A percentile compares a stretch with the other conserved stretches of the same genome.
These are phyloP conservation scores for Liquidambar formosana DNA, from an alignment of 164 flowering plant genomes.

Conservation along the genomic window DNA sequence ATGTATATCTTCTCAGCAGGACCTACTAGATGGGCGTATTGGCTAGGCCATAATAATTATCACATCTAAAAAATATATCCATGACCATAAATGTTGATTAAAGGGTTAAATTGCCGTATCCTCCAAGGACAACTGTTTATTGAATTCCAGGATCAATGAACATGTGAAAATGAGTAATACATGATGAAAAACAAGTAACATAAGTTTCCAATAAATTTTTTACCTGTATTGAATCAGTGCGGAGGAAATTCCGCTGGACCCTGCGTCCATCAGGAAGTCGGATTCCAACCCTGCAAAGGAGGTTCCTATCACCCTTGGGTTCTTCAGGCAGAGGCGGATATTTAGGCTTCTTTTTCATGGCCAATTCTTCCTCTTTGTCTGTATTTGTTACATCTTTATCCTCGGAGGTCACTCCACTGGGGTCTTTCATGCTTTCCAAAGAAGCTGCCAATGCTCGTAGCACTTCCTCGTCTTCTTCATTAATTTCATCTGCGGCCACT, in stretches of 20 bases:
- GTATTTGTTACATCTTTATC: slow-evolving; percentile 15
- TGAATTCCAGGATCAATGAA: not conserved
- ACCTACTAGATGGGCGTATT: too few species aligned
- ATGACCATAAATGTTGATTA: too few species aligned
- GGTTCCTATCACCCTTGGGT: slow-evolving; percentile 73
- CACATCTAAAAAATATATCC: too few species aligned
- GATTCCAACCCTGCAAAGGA: slow-evolving; percentile 84
- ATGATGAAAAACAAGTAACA: not conserved
- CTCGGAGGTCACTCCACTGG: slow-evolving; percentile 10
- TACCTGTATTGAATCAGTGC: slow-evolving; percentile 84
- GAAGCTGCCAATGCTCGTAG: slow-evolving; percentile 61
- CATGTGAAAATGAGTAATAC: not conserved
- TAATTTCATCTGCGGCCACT: slow-evolving; percentile 31
- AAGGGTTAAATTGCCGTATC: too few species aligned
- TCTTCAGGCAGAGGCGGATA: slow-evolving; percentile 92
- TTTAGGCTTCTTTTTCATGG: slow-evolving; percentile 28
- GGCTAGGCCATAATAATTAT: too few species aligned
- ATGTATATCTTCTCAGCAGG: too few species aligned
- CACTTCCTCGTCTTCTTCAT: slow-evolving; percentile 58
- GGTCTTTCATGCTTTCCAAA: slow-evolving; percentile 42
- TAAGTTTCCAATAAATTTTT: not conserved
- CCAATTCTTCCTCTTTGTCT: slow-evolving; percentile 33
- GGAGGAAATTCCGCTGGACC: slow-evolving; percentile 78
- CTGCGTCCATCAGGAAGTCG: slow-evolving; percentile 96
- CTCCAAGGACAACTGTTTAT: too few species aligned